phyloP scores from a whole-genome alignment of 2,329 filamentous ascomycete genomes.

The Monosporascus sp. region DNA sequence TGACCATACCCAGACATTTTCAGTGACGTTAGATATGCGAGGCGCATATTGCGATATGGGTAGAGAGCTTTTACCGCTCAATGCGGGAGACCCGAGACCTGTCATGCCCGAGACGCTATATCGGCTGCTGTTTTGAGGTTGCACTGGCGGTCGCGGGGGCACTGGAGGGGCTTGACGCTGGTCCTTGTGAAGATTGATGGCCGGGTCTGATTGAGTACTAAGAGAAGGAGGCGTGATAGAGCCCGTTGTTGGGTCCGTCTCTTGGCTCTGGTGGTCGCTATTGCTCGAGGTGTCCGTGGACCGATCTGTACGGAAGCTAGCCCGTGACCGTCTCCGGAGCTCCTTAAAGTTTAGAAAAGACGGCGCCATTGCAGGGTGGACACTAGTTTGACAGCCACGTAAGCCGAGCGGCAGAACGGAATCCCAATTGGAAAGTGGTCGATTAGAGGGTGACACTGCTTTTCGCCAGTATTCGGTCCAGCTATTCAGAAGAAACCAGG shows the following conservation, averaged over 20 bases:
- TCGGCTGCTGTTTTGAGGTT: constrained; percentile 45
- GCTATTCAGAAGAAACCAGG: neutral
- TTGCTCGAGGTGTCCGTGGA: constrained; percentile 60
- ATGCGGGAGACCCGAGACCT: constrained; percentile 51
- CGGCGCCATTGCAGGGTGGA: constrained; percentile 43
- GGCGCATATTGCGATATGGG: constrained; percentile 77
- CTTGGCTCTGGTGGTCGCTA: constrained; percentile 48
- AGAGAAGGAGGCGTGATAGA: constrained; percentile 73
- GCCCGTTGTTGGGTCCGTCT: constrained; percentile 60
- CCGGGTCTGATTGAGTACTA: constrained; percentile 59
- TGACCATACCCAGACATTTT: constrained; percentile 74
- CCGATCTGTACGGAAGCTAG: constrained; percentile 63
- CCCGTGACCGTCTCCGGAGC: constrained; percentile 69
- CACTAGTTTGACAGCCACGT: constrained; percentile 3
- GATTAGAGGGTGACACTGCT: neutral
- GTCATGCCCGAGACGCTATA: constrained; percentile 61
- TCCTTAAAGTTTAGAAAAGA: constrained; percentile 66
- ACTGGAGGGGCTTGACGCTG: constrained; percentile 25
- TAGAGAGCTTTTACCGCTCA: constrained; percentile 47
- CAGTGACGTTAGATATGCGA: constrained; percentile 69
- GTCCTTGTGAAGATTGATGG: constrained; percentile 59
- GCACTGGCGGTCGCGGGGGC: constrained; percentile 31
- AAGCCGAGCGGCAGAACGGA: constrained; percentile 1
- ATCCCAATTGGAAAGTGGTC: neutral
- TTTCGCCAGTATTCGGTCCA: neutral